phyloP scores from a whole-genome alignment of 2,329 filamentous ascomycete species.

The Periconia macrospinosa region DNA sequence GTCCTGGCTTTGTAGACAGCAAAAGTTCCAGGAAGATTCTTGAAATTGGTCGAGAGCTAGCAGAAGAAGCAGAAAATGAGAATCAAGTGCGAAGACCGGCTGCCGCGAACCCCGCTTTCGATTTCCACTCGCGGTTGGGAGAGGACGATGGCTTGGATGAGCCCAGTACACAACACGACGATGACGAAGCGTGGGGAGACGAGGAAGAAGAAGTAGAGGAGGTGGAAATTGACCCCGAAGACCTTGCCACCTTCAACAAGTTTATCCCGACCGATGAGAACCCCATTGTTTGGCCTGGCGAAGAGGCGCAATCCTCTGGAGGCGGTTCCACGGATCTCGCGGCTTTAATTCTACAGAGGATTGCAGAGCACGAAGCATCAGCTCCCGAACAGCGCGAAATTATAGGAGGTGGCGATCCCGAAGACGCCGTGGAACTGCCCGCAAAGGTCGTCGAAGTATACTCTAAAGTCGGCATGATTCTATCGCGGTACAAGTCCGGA shows the following conservation, averaged over 20 bases:
- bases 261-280: conserved; percentile 80
- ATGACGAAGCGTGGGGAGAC: conserved; percentile 70
- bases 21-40: conserved; percentile 88
- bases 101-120: conserved; percentile 67
- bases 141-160: conserved; percentile 44
- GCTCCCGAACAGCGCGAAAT: conserved; percentile 48
- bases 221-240: conserved; percentile 81
- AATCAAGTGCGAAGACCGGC: conserved; percentile 44
- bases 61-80: conserved; percentile 73
- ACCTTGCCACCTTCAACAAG: conserved; percentile 87
- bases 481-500: conserved; percentile 94
- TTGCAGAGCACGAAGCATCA: conserved; percentile 82
- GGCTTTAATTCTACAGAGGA: conserved; percentile 91
- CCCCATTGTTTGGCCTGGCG: conserved; percentile 69
- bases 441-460: conserved; percentile 94
- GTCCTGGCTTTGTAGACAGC: conserved; percentile 78
- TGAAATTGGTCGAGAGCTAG: conserved; percentile 83
- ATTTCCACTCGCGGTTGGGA: conserved; percentile 75
- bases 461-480: conserved; percentile 84
- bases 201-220: conserved; percentile 72
- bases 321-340: conserved; percentile 73
- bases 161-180: conserved; percentile 56
- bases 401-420: conserved; percentile 61
- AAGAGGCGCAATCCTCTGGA: conserved; percentile 39
- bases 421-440: conserved; percentile 84